These are phyloP conservation scores for Pilasporangium apinafurcum DNA, from an alignment of 352 stramenopile genomes.

Conservation along the genomic window DNA sequence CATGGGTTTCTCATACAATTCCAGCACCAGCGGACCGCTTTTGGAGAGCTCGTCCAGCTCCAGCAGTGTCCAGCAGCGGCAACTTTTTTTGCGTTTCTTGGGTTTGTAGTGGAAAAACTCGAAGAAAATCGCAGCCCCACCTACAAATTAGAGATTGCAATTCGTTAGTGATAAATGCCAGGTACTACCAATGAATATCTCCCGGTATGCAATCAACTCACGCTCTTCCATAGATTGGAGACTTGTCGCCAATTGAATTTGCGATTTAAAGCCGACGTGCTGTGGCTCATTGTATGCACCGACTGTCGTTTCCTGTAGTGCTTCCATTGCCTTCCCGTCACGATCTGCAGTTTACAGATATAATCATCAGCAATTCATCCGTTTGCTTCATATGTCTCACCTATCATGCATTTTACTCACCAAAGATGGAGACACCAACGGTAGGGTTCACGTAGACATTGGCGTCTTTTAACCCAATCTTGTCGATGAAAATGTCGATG, in stretches of 20 bases:
- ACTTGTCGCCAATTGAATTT: conserved; percentile 38
- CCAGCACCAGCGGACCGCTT: conserved; percentile 24
- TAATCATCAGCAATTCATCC: background rate
- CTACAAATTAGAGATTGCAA: conserved; percentile 11
- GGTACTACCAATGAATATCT: background rate
- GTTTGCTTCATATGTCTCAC: too few relatives aligned
- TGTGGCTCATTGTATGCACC: conserved; percentile 27
- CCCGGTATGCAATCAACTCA: conserved; percentile 15
- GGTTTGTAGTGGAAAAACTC: conserved; percentile 74
- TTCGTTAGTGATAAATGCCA: background rate
- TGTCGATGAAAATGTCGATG: conserved; percentile 38
- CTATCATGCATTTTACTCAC: conserved; percentile 10
- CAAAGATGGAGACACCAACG: conserved; percentile 53
- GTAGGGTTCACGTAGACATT: conserved; percentile 52
- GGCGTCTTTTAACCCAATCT: conserved; percentile 68
- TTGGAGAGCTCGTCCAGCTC: conserved; percentile 64
- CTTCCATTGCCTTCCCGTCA: conserved; percentile 42
- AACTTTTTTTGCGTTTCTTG: conserved; percentile 75
- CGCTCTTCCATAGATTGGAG: conserved; percentile 42
- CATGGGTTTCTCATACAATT: conserved; percentile 70
- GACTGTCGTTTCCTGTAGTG: conserved; percentile 40
- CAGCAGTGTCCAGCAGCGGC: conserved; percentile 62
- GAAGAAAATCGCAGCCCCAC: conserved; percentile 52
- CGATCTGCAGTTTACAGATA: conserved; percentile 15
- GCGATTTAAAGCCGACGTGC: conserved; percentile 40